Base-by-base conservation (phyloP, 352 stramenopile genomes). In the Phytopythium litorale region DNA sequence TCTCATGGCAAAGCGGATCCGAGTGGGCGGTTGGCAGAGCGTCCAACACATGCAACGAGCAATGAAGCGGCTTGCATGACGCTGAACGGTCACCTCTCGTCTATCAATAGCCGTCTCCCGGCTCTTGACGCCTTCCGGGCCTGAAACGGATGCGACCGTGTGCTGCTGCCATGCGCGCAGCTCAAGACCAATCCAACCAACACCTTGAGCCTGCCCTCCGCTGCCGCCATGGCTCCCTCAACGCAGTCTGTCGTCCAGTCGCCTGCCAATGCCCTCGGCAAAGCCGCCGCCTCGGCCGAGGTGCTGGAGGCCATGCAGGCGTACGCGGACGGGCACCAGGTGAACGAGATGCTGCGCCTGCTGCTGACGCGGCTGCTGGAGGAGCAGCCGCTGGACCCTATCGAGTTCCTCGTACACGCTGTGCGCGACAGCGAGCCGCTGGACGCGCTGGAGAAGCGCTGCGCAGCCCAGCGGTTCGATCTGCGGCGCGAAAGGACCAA, bases 401-500 rank as follows among this genome's bases (percentile, higher is more conserved):
- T 89, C 60, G 70, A 79, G 60, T 86, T 88, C 63, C 71, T 93
- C 30, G 86, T 87, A 58, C 65, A 86, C 28, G 67, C 74, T 35
- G 72, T 87, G 33, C 70, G 76, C 25, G 65, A 83, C 58, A 74
- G 90, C 50, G 51, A 67, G 19, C 64, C 78, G 56, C 72, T 93
- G 67, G 74, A 89, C 43, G 70, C 64, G 7, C 57, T 92, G 8
- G 76, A 87, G 48, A 61, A 73, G 40, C 74, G 73, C 16, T 65
- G 78, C 28, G 69, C 62, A 7, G 68, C 72, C 18, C 65, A 68
- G 42, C 71, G 79, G 9, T 83, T 90, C 43, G 84, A 92, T 52
- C 60, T 90, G 21, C 77, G 84, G 8, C 70, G 78, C 23, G 78
- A 91, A 59, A 76, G 71, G 64, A 89, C 69, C 9, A 92, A 92